phyloP scores from a whole-genome alignment of 1,284 basidiomycete genomes.

The Trametes versicolor region DNA sequence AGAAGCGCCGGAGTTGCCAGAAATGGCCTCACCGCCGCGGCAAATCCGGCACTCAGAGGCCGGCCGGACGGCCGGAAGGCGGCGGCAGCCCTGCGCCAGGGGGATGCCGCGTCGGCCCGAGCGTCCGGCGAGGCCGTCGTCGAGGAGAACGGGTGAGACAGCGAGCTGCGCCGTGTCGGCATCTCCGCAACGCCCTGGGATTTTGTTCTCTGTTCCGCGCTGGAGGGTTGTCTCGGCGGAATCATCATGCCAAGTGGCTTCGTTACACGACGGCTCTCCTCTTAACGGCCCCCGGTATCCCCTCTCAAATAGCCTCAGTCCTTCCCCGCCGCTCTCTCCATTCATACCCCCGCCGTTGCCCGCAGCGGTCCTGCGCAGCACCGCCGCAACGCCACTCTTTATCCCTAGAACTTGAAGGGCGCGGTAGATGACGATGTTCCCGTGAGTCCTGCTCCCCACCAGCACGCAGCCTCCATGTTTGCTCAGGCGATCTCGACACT shows the following conservation, averaged over 20 bases:
- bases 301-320: background rate
- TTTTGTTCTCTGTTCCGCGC: background rate
- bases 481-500: slow-evolving; percentile 10
- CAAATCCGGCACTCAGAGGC: slow-evolving; percentile 2
- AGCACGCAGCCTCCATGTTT: slow-evolving; percentile 12
- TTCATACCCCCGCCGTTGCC: background rate
- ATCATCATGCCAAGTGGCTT: slow-evolving; percentile 11
- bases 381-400: slow-evolving; percentile 21
- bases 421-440: slow-evolving; percentile 20
- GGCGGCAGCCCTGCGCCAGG: slow-evolving; percentile 1
- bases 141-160: background rate
- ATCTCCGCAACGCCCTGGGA: background rate
- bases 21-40: slow-evolving; percentile 12
- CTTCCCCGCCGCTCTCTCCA: slow-evolving; percentile 6
- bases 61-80: slow-evolving; percentile 11
- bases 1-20: slow-evolving; percentile 11
- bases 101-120: slow-evolving; percentile 16
- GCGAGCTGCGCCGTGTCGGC: slow-evolving; percentile 1
- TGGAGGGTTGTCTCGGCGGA: slow-evolving; percentile 1
- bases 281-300: background rate
- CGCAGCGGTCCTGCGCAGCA: slow-evolving; percentile 14
- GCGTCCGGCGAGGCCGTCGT: background rate
- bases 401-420: slow-evolving; percentile 25
- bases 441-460: slow-evolving; percentile 16
- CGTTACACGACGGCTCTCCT: background rate